Evolutionary conservation across 2,329 filamentous ascomycete genomes (phyloP), one percentile per base, ranked within the genome.

Genomic region (Zymoseptoria crescenta): DNA sequence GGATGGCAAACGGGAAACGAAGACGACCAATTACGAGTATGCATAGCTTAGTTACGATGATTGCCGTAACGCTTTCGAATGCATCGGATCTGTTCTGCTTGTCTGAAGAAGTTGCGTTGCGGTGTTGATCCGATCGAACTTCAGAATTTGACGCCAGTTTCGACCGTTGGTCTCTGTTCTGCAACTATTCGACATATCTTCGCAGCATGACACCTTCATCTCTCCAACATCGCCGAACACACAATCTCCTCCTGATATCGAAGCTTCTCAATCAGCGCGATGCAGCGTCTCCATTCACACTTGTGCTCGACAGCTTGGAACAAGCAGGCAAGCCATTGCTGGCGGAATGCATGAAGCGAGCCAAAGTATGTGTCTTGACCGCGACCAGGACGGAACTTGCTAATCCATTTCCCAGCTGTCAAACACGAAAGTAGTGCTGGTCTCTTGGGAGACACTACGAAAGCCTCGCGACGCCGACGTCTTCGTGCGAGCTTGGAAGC

Each of bases 251-350:
- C 2, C 79, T 96, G 2, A 85, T 96, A 57, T 89, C 91, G 63
- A 92, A 91, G 70, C 79, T 96, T 1, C 80, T 96, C 63, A 89
- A 86, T 69, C 79, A 90, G 58, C 83, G 90, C 62, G 88, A 94
- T 73, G 85, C 84, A 58, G 85, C 88, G 13, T 96, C 91, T 54
- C 93, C 93, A 2, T 85, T 97, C 69, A 96, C 92, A 0, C 78
- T 97, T 27, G 75, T 96, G 2, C 80, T 96, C 58, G 93, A 97
- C 74, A 89, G 82, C 35, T 79, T 96, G 29, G 91, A 96, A 75
- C 91, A 96, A 75, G 85, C 86, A 27, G 89, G 86, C 6, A 80
- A 79, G 29, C 86, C 86, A 0, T 75, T 96, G 3, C 64, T 93
- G 1, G 76, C 78, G 19, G 91, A 96, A 73, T 89, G 93, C 73